Evolutionary conservation across 129 eudicot genomes (phyloP), one percentile per base, ranked within the genome.

Genomic region (Oenanthe sinensis): DNA sequence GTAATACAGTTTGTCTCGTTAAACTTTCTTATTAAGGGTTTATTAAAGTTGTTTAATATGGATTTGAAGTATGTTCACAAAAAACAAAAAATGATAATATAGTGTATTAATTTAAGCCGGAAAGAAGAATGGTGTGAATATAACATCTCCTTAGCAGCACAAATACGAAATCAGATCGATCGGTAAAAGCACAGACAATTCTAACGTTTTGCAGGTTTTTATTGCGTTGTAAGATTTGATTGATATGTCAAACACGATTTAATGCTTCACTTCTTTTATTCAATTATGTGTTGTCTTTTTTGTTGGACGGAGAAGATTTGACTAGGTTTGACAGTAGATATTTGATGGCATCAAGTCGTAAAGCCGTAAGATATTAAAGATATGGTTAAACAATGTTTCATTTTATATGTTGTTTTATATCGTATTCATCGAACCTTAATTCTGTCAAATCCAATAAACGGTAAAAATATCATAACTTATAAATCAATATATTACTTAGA

Each of bases 161-260:
- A 46, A 74, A 46, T 24, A 74, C 22, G 77, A 74, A 46, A 74
- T 74, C 49, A 30, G 68, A n/a, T 60, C 4, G 33, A 46, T 24
- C n/a, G 0, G 16, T 5, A 14, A 14, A 45, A 7, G 40, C 55
- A 44, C 2, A 74, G 33, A 74, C 77, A 24, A 74, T 26, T 6
- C 40, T 46, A 74, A 74, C 42, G 77, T 74, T 74, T 74, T 74
- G 58, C 77, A 74, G 43, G 77, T 74, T 74, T 74, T 46, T 46
- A 15, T 73, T 28, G 77, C 20, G 33, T 74, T 45, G 39, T 26
- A 11, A 73, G 43, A 47, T 33, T 73, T 73, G 20, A 44, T 43
- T 14, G 49, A 6, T 44, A 43, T 73, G 76, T 73, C 76, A 73
- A 73, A 73, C 76, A 20, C 49, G 26, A 44, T 73, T 44, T 73